Percentiles rank a stretch among this genome's conserved stretches.
Conservation (phyloP, 2,329 filamentous ascomycete species). For the Ophiostoma sp. region DNA sequence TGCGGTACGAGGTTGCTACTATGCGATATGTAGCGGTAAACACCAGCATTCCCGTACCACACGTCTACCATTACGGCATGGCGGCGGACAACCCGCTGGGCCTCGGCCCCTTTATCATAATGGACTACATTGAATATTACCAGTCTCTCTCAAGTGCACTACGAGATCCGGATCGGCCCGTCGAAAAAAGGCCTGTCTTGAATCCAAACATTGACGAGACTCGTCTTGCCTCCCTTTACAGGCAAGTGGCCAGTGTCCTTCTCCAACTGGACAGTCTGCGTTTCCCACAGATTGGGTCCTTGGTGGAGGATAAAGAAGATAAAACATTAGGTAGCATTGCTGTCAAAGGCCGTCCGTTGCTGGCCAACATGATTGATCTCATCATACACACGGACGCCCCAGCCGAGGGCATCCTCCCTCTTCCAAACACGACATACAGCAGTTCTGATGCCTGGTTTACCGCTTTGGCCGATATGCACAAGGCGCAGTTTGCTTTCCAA, state of each 20-base stretch:
- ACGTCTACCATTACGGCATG: slow-evolving; percentile 37
- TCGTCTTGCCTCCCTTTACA: not conserved
- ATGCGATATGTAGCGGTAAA: slow-evolving; percentile 38
- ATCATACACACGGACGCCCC: not conserved
- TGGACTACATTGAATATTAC: slow-evolving; percentile 34
- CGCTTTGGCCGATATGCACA: slow-evolving; percentile 44
- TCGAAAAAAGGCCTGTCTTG: not conserved
- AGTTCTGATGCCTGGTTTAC: slow-evolving; percentile 39
- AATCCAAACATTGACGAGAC: not conserved
- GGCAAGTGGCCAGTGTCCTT: not conserved
- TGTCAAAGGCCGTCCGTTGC: not conserved
- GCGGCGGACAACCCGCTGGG: slow-evolving; percentile 38
- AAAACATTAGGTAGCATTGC: not conserved
- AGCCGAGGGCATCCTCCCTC: not conserved
- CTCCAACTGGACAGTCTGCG: not conserved
- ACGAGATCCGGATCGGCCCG: not conserved
- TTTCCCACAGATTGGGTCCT: not conserved
- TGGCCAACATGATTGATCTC: not conserved
- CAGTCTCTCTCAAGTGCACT: not conserved
- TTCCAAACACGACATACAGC: slow-evolving; percentile 29
- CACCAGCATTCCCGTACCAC: slow-evolving; percentile 40
- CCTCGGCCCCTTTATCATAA: slow-evolving; percentile 42
- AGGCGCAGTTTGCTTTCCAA: slow-evolving; percentile 43
- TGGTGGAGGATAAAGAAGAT: slow-evolving; percentile 1
- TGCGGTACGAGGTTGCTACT: slow-evolving; percentile 39